Base-by-base conservation (phyloP, 345 rosid genomes). In the Clausena lansium region DNA sequence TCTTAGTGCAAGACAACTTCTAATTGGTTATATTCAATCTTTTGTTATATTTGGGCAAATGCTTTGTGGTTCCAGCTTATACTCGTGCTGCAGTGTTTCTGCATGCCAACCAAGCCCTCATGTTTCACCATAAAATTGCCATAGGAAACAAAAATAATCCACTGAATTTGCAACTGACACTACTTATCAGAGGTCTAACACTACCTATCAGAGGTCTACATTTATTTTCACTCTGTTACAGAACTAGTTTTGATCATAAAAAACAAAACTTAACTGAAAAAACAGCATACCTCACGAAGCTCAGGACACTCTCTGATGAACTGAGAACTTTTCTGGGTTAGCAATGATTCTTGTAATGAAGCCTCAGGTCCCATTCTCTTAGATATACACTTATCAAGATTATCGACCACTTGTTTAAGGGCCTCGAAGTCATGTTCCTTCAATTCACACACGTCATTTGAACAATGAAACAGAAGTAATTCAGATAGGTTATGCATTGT, bases 401-500 rank as follows among this genome's bases (percentile, higher is more conserved):
- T 91, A 36, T 81, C 78, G 33, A 91, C 80, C 73, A 85, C 92
- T 77, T 77, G 85, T 75, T 90, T 86, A 77, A 95, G 93, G 78
- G 80, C 78, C 80, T 81, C 88, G 74, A 58, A 67, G 50, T 91
- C 92, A 70, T 86, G 83, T 61, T 83, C 87, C 87, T 83, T 88
- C 85, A 93, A 58, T 81, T 81, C 82, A 79, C 83, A 87, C 17
- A 83, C 74, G 71, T 86, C 87, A 74, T 78, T 85, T 54, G 87
- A 90, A 84, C 90, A 89, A 67, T 90, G 86, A 86, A 72, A 80
- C 58, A 87, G 84, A 78, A 95, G 92, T 84, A 91, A 73, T 82
- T 92, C 93, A 75, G 99, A 92, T 69, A 95, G 82, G 80, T 85
- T 86, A 80, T 81, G 88, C 91, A 91, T 79, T 52, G 94, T 84